A percentile compares a stretch with the other conserved stretches of the same genome.
These are phyloP conservation scores for Mycena vulgaris DNA, from an alignment of 768 basidiomycete genomes.

Conservation along the genomic window DNA sequence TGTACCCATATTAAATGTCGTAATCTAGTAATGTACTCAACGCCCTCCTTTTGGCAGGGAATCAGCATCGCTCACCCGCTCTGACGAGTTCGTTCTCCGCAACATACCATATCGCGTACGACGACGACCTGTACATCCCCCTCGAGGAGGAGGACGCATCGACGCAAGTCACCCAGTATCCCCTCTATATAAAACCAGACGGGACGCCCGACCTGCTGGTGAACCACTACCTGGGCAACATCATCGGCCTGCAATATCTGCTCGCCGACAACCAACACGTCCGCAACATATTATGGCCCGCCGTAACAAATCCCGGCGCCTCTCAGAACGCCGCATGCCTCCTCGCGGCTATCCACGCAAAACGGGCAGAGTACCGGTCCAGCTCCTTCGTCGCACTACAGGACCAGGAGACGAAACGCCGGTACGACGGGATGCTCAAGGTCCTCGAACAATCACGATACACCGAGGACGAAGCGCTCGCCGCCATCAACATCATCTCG, in stretches of 20 bases:
- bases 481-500: constrained; percentile 83
- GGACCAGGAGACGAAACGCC: constrained; percentile 40
- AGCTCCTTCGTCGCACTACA: constrained; percentile 46
- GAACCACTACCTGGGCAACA: constrained; percentile 70
- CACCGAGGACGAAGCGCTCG: constrained; percentile 82
- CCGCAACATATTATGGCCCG: constrained; percentile 63
- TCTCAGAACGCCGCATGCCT: constrained; percentile 74
- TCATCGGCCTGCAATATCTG: constrained; percentile 79
- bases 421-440: constrained; percentile 45
- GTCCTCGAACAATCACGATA: constrained; percentile 43
- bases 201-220: constrained; percentile 46
- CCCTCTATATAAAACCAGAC: constrained; percentile 1
- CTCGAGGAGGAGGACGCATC: constrained; percentile 4
- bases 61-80: constrained; percentile 38
- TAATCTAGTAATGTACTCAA: constrained; percentile 82
- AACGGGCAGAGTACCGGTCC: constrained; percentile 41
- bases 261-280: constrained; percentile 69
- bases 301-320: constrained; percentile 62
- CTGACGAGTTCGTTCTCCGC: constrained; percentile 47
- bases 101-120: constrained; percentile 36
- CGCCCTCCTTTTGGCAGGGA: constrained; percentile 68
- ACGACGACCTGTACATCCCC: constrained; percentile 13
- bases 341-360: constrained; percentile 72
- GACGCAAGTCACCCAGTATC: neutral
- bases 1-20: constrained; percentile 79